These are phyloP conservation scores for Salicornia ramosissima DNA, from an alignment of 148 eudicot genomes.

Conservation along the genomic window DNA sequence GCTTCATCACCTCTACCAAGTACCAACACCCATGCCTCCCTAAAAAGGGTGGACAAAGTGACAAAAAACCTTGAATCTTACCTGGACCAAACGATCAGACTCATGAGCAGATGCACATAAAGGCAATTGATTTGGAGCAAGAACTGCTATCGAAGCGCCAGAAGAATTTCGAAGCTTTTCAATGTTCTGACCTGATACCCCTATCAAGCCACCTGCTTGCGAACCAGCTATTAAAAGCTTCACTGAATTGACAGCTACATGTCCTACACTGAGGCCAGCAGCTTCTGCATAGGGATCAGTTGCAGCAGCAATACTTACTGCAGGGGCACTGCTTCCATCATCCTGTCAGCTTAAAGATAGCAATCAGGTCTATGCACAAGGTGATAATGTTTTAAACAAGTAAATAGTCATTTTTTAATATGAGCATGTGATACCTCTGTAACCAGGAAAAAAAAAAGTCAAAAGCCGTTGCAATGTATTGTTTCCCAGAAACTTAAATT, in stretches of 20 bases:
- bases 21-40: background rate
- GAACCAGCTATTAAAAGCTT: constrained; percentile 86
- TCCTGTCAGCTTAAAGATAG: constrained; percentile 33
- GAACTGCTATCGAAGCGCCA: constrained; percentile 78
- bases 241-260: constrained; percentile 60
- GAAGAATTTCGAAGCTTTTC: constrained; percentile 75
- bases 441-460: too few relatives aligned
- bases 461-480: background rate
- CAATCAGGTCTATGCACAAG: constrained; percentile 8
- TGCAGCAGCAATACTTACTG: constrained; percentile 33
- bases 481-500: background rate
- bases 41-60: background rate
- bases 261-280: constrained; percentile 43
- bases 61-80: constrained; percentile 26
- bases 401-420: background rate
- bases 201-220: constrained; percentile 92
- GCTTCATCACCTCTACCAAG: background rate
- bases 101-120: constrained; percentile 89
- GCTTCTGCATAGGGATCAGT: constrained; percentile 25
- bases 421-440: background rate
- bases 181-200: constrained; percentile 86
- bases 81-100: constrained; percentile 93
- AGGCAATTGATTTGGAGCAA: constrained; percentile 78
- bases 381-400: background rate
- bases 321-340: constrained; percentile 46